phyloP scores from a whole-genome alignment of 768 basidiomycete genomes.

The Strobilomyces echinocephalus region DNA sequence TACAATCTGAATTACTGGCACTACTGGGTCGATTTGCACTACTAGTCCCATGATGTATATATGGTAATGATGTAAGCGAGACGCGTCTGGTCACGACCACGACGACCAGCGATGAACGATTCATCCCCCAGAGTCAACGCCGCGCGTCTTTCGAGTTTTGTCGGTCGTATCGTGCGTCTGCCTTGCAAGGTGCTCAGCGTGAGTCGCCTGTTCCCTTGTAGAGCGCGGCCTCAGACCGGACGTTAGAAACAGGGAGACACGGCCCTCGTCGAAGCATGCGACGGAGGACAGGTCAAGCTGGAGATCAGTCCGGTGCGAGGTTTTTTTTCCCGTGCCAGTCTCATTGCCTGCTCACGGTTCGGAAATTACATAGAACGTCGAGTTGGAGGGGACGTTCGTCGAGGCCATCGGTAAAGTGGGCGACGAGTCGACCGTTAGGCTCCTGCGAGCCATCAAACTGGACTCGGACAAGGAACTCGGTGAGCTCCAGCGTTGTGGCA shows the following conservation, averaged over 20 bases:
- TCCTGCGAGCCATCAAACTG: constrained; percentile 48
- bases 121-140: constrained; percentile 57
- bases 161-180: constrained; percentile 54
- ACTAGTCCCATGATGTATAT: too few species aligned
- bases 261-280: constrained; percentile 59
- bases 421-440: constrained; percentile 52
- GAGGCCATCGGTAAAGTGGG: constrained; percentile 65
- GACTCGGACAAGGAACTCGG: constrained; percentile 54
- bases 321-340: constrained; percentile 5
- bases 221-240: background rate
- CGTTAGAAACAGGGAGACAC: constrained; percentile 37
- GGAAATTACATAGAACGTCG: constrained; percentile 32
- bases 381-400: constrained; percentile 49
- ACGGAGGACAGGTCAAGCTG: constrained; percentile 59
- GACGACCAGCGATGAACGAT: constrained; percentile 20
- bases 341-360: background rate
- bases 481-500: constrained; percentile 29
- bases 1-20: too few species aligned
- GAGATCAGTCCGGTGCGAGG: constrained; percentile 35
- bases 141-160: constrained; percentile 47
- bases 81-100: constrained; percentile 5
- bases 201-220: constrained; percentile 9
- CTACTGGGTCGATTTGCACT: too few species aligned
- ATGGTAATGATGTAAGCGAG: background rate
- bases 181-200: constrained; percentile 59